Percentiles rank a stretch among this genome's conserved stretches.
Evolutionary conservation across 108 stramenopile genomes (phyloP).

Genomic region (Phaeodactylum tricornutum): DNA sequence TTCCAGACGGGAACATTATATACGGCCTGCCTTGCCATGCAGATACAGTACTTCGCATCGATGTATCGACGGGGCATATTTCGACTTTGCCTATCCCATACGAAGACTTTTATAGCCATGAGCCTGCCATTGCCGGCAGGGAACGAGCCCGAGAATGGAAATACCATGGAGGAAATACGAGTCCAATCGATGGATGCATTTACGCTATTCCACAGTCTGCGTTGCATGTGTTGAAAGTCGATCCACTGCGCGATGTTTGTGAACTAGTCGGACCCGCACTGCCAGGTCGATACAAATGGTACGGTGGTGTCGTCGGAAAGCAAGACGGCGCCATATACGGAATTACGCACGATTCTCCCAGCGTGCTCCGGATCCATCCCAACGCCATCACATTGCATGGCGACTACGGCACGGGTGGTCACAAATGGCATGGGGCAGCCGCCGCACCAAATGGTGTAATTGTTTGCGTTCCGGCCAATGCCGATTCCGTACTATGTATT

Average conservation of each 20-base stretch:
- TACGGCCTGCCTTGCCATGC: slow-evolving; percentile 86
- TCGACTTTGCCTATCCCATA: slow-evolving; percentile 53
- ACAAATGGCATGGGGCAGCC: slow-evolving; percentile 87
- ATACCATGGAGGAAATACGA: slow-evolving; percentile 76
- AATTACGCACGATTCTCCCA: slow-evolving; percentile 63
- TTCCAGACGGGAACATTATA: slow-evolving; percentile 50
- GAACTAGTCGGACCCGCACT: slow-evolving; percentile 48
- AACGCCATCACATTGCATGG: slow-evolving; percentile 53
- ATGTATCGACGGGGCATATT: slow-evolving; percentile 48
- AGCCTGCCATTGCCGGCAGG: slow-evolving; percentile 12
- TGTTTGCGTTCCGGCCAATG: slow-evolving; percentile 71
- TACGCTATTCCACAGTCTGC: slow-evolving; percentile 81
- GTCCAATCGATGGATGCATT: slow-evolving; percentile 61
- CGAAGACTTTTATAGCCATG: slow-evolving; percentile 33
- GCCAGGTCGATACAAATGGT: slow-evolving; percentile 78
- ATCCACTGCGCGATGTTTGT: slow-evolving; percentile 53
- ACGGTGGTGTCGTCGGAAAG: slow-evolving; percentile 72
- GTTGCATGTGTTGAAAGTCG: slow-evolving; percentile 50
- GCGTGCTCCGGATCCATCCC: slow-evolving; percentile 30
- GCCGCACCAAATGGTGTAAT: slow-evolving; percentile 50
- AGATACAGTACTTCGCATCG: slow-evolving; percentile 53
- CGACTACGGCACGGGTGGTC: slow-evolving; percentile 35
- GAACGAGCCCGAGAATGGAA: slow-evolving; percentile 56
- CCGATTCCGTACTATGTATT: slow-evolving; percentile 61
- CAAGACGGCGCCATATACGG: slow-evolving; percentile 76